These are phyloP conservation scores for Metarhizium anisopliae DNA, from an alignment of 2,329 filamentous ascomycete species.

Conservation along the genomic window DNA sequence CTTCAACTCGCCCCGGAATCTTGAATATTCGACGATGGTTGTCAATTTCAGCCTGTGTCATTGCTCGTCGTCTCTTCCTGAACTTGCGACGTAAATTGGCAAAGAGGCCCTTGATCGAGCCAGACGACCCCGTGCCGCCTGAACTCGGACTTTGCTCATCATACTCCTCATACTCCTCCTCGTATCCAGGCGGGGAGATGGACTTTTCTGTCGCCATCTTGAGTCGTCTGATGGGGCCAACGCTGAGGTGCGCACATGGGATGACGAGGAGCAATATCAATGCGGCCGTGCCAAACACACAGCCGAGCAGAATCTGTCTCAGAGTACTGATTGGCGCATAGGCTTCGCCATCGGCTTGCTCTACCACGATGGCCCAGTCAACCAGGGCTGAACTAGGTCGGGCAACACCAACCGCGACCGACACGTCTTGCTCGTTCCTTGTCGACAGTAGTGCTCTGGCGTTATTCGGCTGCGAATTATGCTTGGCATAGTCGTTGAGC, in stretches of 20 bases:
- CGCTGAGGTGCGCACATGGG: constrained; percentile 73
- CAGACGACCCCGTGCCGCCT: constrained; percentile 32
- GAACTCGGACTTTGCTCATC: constrained; percentile 36
- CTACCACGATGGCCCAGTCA: constrained; percentile 76
- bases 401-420: constrained; percentile 75
- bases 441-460: constrained; percentile 61
- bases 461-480: constrained; percentile 46
- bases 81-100: constrained; percentile 28
- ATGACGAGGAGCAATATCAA: constrained; percentile 63
- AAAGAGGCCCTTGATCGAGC: constrained; percentile 34
- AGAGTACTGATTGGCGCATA: constrained; percentile 66
- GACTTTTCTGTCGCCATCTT: constrained; percentile 68
- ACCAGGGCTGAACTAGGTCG: constrained; percentile 58
- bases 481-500: constrained; percentile 45
- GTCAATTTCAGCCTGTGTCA: constrained; percentile 18
- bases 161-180: constrained; percentile 34
- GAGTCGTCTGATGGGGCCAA: constrained; percentile 68
- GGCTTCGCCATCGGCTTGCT: constrained; percentile 66
- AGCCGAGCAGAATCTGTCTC: constrained; percentile 72
- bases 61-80: constrained; percentile 21
- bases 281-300: constrained; percentile 75
- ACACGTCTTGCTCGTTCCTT: constrained; percentile 58
- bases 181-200: constrained; percentile 55
- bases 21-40: constrained; percentile 55
- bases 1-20: constrained; percentile 74